Conservation (phyloP, 345 rosid species). For the Eucalyptus grandis region DNA sequence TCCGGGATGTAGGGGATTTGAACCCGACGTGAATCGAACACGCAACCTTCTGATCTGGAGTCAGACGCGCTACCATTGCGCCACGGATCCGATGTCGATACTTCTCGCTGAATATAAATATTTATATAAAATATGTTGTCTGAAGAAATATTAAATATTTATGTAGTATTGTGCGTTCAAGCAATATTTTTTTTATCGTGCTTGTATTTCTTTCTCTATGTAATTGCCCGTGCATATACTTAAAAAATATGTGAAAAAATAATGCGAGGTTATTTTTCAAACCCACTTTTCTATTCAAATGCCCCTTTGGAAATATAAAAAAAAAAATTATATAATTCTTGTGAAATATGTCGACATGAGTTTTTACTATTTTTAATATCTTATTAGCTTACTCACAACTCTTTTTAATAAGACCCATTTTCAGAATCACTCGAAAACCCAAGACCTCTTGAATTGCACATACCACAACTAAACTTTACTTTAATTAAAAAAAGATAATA, state of each 20-base stretch:
- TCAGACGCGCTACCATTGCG: conserved; percentile 99
- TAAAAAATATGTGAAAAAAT: not conserved
- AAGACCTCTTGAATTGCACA: too few species aligned
- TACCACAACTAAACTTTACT: too few species aligned
- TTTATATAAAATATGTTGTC: not conserved
- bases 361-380: not conserved
- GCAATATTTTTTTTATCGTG: not conserved
- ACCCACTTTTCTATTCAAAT: not conserved
- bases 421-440: too few species aligned
- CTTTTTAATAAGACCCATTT: not conserved
- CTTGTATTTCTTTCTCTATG: not conserved
- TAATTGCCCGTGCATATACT: not conserved
- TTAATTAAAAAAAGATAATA: accelerated
- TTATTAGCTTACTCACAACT: not conserved
- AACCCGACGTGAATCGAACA: conserved; percentile 94
- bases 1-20: conserved; percentile 1
- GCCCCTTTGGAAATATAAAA: not conserved
- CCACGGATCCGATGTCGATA: conserved; percentile 40
- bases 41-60: conserved; percentile 99
- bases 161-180: not conserved
- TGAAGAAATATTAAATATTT: not conserved
- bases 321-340: not conserved
- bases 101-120: accelerated
- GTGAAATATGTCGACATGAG: not conserved
- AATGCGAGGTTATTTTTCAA: too few species aligned